Conservation (phyloP, 2,329 filamentous ascomycete genomes). For the Beauveria medogensis region DNA sequence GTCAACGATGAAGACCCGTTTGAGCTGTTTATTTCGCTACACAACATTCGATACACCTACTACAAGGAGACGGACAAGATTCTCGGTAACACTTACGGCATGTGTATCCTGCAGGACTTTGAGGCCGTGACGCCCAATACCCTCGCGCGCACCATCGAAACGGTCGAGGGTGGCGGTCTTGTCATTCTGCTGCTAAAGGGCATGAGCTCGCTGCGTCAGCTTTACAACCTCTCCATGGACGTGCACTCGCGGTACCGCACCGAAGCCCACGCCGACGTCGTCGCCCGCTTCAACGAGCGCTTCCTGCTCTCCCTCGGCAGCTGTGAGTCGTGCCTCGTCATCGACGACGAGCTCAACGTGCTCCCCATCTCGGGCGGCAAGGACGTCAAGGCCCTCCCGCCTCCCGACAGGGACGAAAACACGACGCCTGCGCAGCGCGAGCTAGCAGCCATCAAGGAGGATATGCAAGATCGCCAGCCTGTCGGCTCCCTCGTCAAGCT, state of each 20-base stretch:
- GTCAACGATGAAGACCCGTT: conserved; percentile 90
- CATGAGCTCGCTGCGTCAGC: conserved; percentile 93
- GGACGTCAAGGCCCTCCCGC: conserved; percentile 73
- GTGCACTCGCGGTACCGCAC: conserved; percentile 94
- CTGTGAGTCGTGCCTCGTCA: conserved; percentile 88
- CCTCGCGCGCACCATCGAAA: conserved; percentile 89
- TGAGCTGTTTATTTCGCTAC: conserved; percentile 90
- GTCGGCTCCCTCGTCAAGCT: conserved; percentile 77
- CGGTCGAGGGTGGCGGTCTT: conserved; percentile 89
- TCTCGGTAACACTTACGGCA: conserved; percentile 92
- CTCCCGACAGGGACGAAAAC: conserved; percentile 64
- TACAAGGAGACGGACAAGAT: conserved; percentile 99
- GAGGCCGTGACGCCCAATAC: conserved; percentile 97
- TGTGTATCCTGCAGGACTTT: conserved; percentile 97
- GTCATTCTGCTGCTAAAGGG: conserved; percentile 88
- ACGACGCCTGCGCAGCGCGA: conserved; percentile 65
- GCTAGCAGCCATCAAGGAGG: conserved; percentile 80
- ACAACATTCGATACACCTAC: conserved; percentile 98
- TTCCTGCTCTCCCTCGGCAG: conserved; percentile 94
- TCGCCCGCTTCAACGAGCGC: conserved; percentile 93
- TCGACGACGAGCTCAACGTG: conserved; percentile 97
- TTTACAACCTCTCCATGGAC: conserved; percentile 96
- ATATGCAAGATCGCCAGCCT: conserved; percentile 74
- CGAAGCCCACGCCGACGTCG: conserved; percentile 90
- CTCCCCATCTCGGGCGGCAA: conserved; percentile 94